Base-by-base conservation (phyloP, 2,329 filamentous ascomycete species). In the Pestalotiopsis fici region DNA sequence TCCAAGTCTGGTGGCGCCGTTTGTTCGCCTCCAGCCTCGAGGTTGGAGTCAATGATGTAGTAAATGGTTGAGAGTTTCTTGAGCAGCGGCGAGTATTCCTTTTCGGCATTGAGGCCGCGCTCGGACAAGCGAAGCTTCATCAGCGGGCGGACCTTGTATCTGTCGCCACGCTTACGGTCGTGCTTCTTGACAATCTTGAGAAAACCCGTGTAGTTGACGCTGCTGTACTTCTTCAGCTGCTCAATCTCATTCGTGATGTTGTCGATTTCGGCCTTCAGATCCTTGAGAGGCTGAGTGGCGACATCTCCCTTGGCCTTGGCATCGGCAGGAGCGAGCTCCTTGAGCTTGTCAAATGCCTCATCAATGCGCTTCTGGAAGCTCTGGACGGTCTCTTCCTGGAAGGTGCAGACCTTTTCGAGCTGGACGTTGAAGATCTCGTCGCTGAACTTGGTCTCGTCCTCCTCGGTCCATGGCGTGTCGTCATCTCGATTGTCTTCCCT, bases 171-270 rank as follows among this genome's bases (percentile, higher is more conserved):
- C 83, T 95, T 97, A 72, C 96, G 93, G 81, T 99, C 96, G 81
- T 99, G 96, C 83, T 99, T 99, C 89, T 99, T 99, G 66, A 94
- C 94, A 60, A 97, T 97, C 86, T 99, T 99, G 77, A 98, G 87
- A 81, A 98, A 97, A 60, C 94, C 96, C 5, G 96, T 97, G 81
- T 98, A 99, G 83, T 99, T 99, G 83, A 98, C 91, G 71, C 91
- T 93, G 80, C 94, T 96, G 82, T 96, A 99, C 79, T 93, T 96
- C 82, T 97, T 96, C 73, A 99, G 87, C 83, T 97, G 93, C 78
- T 92, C 95, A 76, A 97, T 91, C 80, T 98, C 94, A 78, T 93
- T 93, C 39, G 93, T 96, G 80, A 98, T 96, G 65, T 83, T 82
- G 79, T 98, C 95, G 66, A 98, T 87, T 82, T 98, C 94, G 60